phyloP scores from a whole-genome alignment of 495 filamentous ascomycete species.

The Sphaerosporella brunnea region DNA sequence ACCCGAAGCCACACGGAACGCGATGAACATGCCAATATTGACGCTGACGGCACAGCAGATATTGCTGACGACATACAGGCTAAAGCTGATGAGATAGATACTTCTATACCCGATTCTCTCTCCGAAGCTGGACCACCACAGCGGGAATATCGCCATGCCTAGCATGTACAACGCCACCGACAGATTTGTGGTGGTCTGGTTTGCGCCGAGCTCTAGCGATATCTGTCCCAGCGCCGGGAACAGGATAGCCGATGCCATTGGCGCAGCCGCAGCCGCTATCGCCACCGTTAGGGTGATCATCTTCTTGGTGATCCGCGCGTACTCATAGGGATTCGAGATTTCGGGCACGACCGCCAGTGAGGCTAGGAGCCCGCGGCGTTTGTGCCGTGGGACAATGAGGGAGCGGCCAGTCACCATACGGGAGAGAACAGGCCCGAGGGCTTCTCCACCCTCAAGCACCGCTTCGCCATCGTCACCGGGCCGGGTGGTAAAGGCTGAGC shows the following conservation, averaged over 20 bases:
- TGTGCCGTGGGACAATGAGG: slow-evolving; percentile 42
- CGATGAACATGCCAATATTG: slow-evolving; percentile 69
- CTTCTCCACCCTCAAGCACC: too few relatives aligned
- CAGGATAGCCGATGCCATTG: slow-evolving; percentile 72
- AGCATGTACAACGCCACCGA: slow-evolving; percentile 67
- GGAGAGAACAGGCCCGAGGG: neutral
- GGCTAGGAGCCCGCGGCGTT: slow-evolving; percentile 60
- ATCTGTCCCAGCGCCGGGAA: slow-evolving; percentile 62
- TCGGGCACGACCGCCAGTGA: slow-evolving; percentile 65
- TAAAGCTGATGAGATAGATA: slow-evolving; percentile 72
- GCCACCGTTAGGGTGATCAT: slow-evolving; percentile 66
- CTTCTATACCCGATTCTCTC: slow-evolving; percentile 66
- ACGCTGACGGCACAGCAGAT: slow-evolving; percentile 52
- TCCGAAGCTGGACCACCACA: slow-evolving; percentile 90
- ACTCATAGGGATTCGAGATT: slow-evolving; percentile 56
- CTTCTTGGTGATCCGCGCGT: slow-evolving; percentile 61
- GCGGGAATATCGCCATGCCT: slow-evolving; percentile 71
- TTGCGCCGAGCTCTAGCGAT: slow-evolving; percentile 43
- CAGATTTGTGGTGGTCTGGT: slow-evolving; percentile 52
- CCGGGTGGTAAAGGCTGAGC: too few relatives aligned
- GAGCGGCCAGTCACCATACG: slow-evolving; percentile 17
- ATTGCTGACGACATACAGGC: slow-evolving; percentile 62
- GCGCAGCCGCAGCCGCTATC: slow-evolving; percentile 54
- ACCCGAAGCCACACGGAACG: slow-evolving; percentile 66
- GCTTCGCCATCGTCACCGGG: too few relatives aligned